Percentiles rank a stretch among this genome's conserved stretches.
Conservation (phyloP, 2,329 filamentous ascomycete genomes). For the Penicillium vulpinum region DNA sequence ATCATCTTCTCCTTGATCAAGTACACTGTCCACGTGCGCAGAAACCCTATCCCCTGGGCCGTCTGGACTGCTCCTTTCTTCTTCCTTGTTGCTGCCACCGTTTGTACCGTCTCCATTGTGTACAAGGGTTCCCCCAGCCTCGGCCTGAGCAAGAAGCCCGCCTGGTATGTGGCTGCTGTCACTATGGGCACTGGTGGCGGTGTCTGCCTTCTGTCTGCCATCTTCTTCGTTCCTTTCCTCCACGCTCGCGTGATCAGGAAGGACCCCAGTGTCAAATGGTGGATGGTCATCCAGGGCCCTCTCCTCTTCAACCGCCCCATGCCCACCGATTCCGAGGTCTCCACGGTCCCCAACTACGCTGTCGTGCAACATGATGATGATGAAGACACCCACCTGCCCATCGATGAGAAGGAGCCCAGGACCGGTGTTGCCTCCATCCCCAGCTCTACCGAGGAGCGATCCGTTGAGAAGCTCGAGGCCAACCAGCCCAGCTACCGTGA, state of each 20-base stretch:
- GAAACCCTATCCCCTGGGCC: conserved; percentile 70
- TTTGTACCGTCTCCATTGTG: conserved; percentile 75
- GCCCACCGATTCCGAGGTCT: conserved; percentile 54
- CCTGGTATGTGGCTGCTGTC: conserved; percentile 66
- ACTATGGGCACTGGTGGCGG: conserved; percentile 65
- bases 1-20: conserved; percentile 74
- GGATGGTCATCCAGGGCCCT: conserved; percentile 62
- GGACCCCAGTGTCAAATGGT: conserved; percentile 66
- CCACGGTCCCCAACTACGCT: conserved; percentile 71
- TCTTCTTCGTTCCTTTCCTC: conserved; percentile 74
- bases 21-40: conserved; percentile 67
- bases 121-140: conserved; percentile 77
- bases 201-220: conserved; percentile 57
- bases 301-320: conserved; percentile 62
- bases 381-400: conserved; percentile 37
- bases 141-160: conserved; percentile 60
- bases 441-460: conserved; percentile 36
- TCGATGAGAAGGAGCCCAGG: conserved; percentile 25
- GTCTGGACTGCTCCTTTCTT: conserved; percentile 73
- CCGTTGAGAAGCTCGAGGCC: conserved; percentile 50
- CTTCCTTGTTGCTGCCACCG: conserved; percentile 72
- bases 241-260: conserved; percentile 68
- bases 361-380: conserved; percentile 67
- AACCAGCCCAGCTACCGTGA: conserved; percentile 62
- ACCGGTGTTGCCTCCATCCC: conserved; percentile 19